Evolutionary conservation across 1,284 basidiomycete genomes (phyloP), one percentile per base, ranked within the genome.

Genomic region (Ustilago sp.): DNA sequence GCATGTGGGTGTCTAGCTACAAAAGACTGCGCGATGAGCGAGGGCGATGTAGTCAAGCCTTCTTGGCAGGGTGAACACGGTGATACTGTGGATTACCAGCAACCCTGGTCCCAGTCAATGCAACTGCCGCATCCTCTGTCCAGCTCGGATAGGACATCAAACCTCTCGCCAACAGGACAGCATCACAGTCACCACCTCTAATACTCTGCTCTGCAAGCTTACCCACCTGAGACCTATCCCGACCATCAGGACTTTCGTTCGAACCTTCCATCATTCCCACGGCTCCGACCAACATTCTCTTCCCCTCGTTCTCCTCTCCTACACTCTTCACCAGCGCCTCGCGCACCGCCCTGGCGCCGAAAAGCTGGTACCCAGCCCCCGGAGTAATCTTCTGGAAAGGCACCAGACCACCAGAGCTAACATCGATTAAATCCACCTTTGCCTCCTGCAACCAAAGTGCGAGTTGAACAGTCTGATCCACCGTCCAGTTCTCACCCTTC

Each of bases 251-350:
- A 17, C 63, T 64, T 17, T 65, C 60, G 5, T 61, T 23, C 0
- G 63, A 59, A 8, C 74, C 80, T n/a, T 85, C 79, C 69, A 86
- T 73, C 63, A 79, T 78, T 17, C 84, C 84, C 13, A 86, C 83
- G 0, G 79, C 58, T 28, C 81, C 80, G 11, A 85, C 72, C 12
- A 79, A 68, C 76, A 83, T 78, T 11, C 73, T 63, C 35, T 74
- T 67, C 6, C 17, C 17, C 15, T 38, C 54, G 23, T 28, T 28
- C 23, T 28, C 23, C 13, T 66, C 63, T 19, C 62, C 36, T 23
- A 64, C 52, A 9, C 43, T 5, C 39, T 73, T 52, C 36, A 56
- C 53, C 15, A 83, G 65, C 3, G 68, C 78, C 1, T 72, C 54
- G n/a, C 67, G 60, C 19, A 80, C 76, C 1, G 72, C 83, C 8